Base-by-base conservation (phyloP, 768 basidiomycete genomes). In the Mycena filopes region DNA sequence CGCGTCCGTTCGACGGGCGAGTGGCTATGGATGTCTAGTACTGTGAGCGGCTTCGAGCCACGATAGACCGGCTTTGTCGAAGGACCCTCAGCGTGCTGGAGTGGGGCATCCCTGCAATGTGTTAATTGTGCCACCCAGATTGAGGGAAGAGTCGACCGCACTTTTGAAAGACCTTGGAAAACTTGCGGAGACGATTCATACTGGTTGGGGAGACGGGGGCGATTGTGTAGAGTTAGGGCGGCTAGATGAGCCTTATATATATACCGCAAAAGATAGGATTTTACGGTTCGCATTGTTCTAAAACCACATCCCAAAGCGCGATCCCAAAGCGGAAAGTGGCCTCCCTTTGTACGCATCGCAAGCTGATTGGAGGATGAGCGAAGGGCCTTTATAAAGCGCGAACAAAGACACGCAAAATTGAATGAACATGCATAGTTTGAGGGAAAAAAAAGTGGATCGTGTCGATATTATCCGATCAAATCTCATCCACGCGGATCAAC, bases 161-260 rank as follows among this genome's bases (percentile, higher is more conserved):
- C 65, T 62, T 66, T 33, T 57, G 48, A 12, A 66, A 66, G 20
- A 48, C 36, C 33, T 61, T 66, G 33, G 64, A 60, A 41, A 65
- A 7, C 28, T 65, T 65, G 64, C 64, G 64, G 7, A 65, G 42
- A 31, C 65, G 60, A 18, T 58, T 8, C 65, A 62, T 55, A 18
- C 3, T 11, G 21, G 21, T 23, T 21, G 36, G 29, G 38, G 23
- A 12, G 25, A 25, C n/a, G 41, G 21, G 50, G 43, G 26, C 18
- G 36, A 47, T 38, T 40, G 13, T n/a, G 28, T 40, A 20, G 2
- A 36, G 31, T 21, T 25, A 15, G 38, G 13, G 18, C 31, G 7
- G 15, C 2, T 36, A 11, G 10, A 36, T 36, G 36, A 5, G 11
- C 36, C 9, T 36, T 36, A 36, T 36, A 36, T 36, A 36, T 36